Evolutionary conservation across 768 basidiomycete genomes (phyloP).

Genomic region (Trametes meyenii): DNA sequence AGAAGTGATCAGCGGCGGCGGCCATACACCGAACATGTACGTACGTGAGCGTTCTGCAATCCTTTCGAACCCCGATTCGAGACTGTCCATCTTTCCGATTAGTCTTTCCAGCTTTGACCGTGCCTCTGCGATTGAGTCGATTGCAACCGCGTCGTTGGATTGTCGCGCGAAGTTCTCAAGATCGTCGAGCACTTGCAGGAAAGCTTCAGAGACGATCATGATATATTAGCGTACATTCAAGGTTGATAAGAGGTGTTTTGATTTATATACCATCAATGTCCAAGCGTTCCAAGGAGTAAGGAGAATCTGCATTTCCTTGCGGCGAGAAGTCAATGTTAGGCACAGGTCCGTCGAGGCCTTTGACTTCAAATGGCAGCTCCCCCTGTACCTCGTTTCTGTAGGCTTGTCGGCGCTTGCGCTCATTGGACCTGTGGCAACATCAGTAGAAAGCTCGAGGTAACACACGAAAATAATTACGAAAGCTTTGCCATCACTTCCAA

Average conservation of each 20-base stretch:
- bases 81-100: constrained; percentile 73
- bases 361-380: constrained; percentile 83
- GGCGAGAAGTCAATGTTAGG: constrained; percentile 82
- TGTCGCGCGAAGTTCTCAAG: constrained; percentile 59
- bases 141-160: constrained; percentile 47
- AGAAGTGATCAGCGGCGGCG: constrained; percentile 11
- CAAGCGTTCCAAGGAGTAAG: constrained; percentile 63
- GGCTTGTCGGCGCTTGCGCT: constrained; percentile 81
- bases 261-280: constrained; percentile 71
- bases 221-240: constrained; percentile 15
- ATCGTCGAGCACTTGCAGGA: constrained; percentile 65
- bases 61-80: constrained; percentile 81
- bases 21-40: constrained; percentile 30
- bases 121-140: constrained; percentile 63
- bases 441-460: neutral
- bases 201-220: constrained; percentile 41
- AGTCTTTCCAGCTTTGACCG: constrained; percentile 67
- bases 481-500: constrained; percentile 87
- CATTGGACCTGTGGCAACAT: constrained; percentile 54
- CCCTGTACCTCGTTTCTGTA: constrained; percentile 84
- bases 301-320: constrained; percentile 58
- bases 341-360: constrained; percentile 79
- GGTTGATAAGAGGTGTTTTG: neutral
- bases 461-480: constrained; percentile 53
- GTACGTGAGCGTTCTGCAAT: constrained; percentile 83